Base-by-base conservation (phyloP, 2,329 filamentous ascomycete genomes). In the Colletotrichum kahawae region DNA sequence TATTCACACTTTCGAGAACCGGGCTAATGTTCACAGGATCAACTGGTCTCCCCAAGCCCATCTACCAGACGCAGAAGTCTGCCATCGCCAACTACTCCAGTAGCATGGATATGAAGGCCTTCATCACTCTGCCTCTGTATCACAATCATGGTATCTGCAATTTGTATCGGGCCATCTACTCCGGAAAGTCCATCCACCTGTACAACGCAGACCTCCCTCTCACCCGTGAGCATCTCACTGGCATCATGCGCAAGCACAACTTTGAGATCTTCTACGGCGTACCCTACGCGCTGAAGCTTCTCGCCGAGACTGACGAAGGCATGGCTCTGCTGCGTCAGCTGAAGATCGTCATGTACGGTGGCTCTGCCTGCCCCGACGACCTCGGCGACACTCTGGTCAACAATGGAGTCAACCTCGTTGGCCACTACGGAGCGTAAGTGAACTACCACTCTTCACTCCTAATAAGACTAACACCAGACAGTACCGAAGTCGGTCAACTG, bases 31-130 rank as follows among this genome's bases (percentile, higher is more conserved):
- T 34, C 14, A 79, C 78, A 31, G 91, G 92, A 9, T 91, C 89
- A 0, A 92, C 92, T 0, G 91, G 91, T 0, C 83, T 93, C 0
- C 92, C 92, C 0, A 93, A 93, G 76, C 91, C 91, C 0, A 92
- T 93, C 60, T 91, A 87, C 73, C 88, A 91, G 64, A 90, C 88
- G 1, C 90, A 93, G 68, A 80, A 81, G 12, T 85, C 87, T 14
- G 87, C 86, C 8, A 81, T 92, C 10, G 84, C 84, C 10, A 90
- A 89, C 67, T 89, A 87, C 70, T 81, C 84, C 14, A 78, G 78
- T 1, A 80, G 80, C 18, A 83, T 83, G 77, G 78, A 81, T 13
- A 82, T 90, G 83, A 84, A 84, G 27, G 86, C 86, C 0, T 89
- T 92, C 71, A 85, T 90, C 60, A 89, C 90, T 3, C 82, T 91